Percentiles rank a stretch among this genome's conserved stretches.
These are phyloP conservation scores for Chrysochromulina parva DNA, from an alignment of 78 protist genomes.

Conservation along the genomic window DNA sequence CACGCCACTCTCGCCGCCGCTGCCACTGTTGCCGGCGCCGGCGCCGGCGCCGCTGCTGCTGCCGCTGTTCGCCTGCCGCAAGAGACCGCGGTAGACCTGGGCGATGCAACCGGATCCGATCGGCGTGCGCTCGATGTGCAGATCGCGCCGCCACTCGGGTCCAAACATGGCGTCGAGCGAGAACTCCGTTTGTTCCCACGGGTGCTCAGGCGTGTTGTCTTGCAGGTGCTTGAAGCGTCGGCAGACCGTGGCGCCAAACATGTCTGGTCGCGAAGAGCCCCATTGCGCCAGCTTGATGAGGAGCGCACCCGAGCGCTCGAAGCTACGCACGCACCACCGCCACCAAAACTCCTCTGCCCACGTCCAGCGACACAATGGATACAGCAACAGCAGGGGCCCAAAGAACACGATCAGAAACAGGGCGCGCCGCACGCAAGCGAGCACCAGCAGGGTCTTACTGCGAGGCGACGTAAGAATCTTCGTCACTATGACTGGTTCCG, in stretches of 20 bases:
- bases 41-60: neutral
- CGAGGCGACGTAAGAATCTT: no score
- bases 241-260: slow-evolving; percentile 15
- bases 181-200: neutral
- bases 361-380: no score
- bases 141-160: neutral
- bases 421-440: no score
- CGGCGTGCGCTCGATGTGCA: slow-evolving; percentile 6
- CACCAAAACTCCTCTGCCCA: neutral
- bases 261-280: slow-evolving; percentile 39
- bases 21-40: neutral
- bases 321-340: neutral
- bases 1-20: neutral
- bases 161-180: neutral
- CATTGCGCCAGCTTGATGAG: slow-evolving; percentile 62
- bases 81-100: slow-evolving; percentile 32
- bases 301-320: slow-evolving; percentile 40
- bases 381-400: no score
- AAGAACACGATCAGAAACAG: no score
- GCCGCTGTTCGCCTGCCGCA: neutral
- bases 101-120: slow-evolving; percentile 53
- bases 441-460: no score
- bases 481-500: no score
- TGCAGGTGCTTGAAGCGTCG: neutral
- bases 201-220: neutral